Evolutionary conservation across 306 rosid species (phyloP).

Genomic region (Vigna angularis): DNA sequence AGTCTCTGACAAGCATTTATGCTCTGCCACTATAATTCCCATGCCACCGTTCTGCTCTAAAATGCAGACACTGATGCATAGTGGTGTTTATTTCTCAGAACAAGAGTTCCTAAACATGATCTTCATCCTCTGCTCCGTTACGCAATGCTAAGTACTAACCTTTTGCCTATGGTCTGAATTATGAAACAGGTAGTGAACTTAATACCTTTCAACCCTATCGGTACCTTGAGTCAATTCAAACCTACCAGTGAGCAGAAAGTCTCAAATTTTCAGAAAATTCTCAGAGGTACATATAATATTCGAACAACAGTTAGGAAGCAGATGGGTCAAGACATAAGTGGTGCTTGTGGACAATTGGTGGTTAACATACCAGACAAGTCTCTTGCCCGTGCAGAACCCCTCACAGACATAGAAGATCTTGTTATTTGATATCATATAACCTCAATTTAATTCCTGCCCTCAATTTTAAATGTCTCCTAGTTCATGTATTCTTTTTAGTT

Average conservation of each 20-base stretch:
- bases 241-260: constrained; percentile 77
- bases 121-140: constrained; percentile 1
- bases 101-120: not conserved
- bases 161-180: constrained; percentile 38
- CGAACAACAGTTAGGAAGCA: constrained; percentile 89
- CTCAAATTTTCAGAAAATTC: constrained; percentile 73
- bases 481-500: constrained; percentile 14
- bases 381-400: constrained; percentile 48
- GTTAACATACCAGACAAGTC: constrained; percentile 65
- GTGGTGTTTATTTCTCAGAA: not conserved
- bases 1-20: constrained; percentile 13
- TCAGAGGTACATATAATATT: constrained; percentile 77
- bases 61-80: not conserved
- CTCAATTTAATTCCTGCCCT: constrained; percentile 11
- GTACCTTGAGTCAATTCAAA: constrained; percentile 75
- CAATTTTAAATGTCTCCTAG: constrained; percentile 6
- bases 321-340: constrained; percentile 98
- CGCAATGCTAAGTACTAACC: constrained; percentile 28
- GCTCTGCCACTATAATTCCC: constrained; percentile 3
- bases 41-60: not conserved
- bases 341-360: constrained; percentile 98
- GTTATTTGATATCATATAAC: constrained; percentile 49
- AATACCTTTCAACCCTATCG: constrained; percentile 95
- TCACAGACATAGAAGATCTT: constrained; percentile 95
- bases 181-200: constrained; percentile 86